These are phyloP conservation scores for Boletus vinaceobasis DNA, from an alignment of 768 basidiomycete species.

Conservation along the genomic window DNA sequence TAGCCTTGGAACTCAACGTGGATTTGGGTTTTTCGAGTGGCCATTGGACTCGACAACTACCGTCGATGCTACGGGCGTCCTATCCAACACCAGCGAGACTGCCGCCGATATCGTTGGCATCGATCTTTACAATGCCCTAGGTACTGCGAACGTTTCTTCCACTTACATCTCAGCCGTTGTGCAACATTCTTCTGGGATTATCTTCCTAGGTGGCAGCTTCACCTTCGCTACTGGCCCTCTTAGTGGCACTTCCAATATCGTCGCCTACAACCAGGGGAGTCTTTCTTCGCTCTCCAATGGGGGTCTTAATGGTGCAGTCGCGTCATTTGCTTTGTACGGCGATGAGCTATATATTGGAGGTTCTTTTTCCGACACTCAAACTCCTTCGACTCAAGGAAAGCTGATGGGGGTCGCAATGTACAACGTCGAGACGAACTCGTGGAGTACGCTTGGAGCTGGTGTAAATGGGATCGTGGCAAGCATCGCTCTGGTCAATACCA, in stretches of 20 bases:
- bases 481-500: slow-evolving; percentile 47
- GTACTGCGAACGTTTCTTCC: slow-evolving; percentile 37
- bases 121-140: slow-evolving; percentile 59
- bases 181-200: slow-evolving; percentile 60
- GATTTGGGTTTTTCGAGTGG: slow-evolving; percentile 93
- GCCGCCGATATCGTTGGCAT: slow-evolving; percentile 60
- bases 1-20: slow-evolving; percentile 38
- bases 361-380: slow-evolving; percentile 68
- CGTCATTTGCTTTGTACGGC: slow-evolving; percentile 58
- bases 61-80: slow-evolving; percentile 55
- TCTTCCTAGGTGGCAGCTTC: slow-evolving; percentile 81
- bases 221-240: slow-evolving; percentile 53
- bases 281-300: slow-evolving; percentile 51
- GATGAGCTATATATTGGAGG: slow-evolving; percentile 84
- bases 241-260: slow-evolving; percentile 64
- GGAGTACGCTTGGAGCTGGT: slow-evolving; percentile 70
- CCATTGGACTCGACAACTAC: slow-evolving; percentile 44
- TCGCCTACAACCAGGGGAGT: slow-evolving; percentile 59
- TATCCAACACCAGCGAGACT: slow-evolving; percentile 73
- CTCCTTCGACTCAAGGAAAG: slow-evolving; percentile 48
- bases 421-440: slow-evolving; percentile 58
- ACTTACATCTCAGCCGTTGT: slow-evolving; percentile 51
- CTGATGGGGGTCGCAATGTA: slow-evolving; percentile 68
- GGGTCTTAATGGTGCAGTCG: slow-evolving; percentile 80
- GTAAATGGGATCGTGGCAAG: slow-evolving; percentile 72